Conservation (phyloP, 495 filamentous ascomycete species). For the Podospora tetraspora region DNA sequence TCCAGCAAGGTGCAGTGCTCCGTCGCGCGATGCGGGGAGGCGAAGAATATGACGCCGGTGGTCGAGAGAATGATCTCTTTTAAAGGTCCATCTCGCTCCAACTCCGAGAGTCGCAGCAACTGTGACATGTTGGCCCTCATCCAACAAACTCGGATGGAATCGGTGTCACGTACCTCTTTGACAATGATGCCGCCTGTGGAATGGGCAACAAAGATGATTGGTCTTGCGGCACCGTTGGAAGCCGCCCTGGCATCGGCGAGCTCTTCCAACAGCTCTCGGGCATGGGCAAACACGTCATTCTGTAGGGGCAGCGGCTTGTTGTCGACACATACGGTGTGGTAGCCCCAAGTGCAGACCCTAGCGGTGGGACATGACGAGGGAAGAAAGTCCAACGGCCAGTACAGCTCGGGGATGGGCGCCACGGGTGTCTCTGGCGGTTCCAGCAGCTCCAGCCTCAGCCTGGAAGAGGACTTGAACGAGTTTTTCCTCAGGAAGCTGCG, state of each 20-base stretch:
- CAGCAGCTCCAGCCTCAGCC: slow-evolving; percentile 15
- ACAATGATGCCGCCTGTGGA: slow-evolving; percentile 36
- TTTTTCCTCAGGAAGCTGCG: slow-evolving; percentile 15
- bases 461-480: slow-evolving; percentile 25
- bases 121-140: slow-evolving; percentile 14
- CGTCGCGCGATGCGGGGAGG: slow-evolving; percentile 30
- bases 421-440: background rate
- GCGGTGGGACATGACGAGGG: slow-evolving; percentile 31
- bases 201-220: slow-evolving; percentile 34
- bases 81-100: slow-evolving; percentile 24
- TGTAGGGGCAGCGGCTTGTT: slow-evolving; percentile 28
- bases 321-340: slow-evolving; percentile 27
- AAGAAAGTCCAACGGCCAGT: slow-evolving; percentile 36
- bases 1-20: slow-evolving; percentile 26
- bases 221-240: slow-evolving; percentile 14
- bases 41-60: slow-evolving; percentile 31
- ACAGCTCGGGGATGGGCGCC: slow-evolving; percentile 17
- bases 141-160: background rate
- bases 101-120: slow-evolving; percentile 30
- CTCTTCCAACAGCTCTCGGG: slow-evolving; percentile 27
- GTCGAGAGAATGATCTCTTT: slow-evolving; percentile 31
- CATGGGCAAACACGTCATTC: slow-evolving; percentile 32
- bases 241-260: slow-evolving; percentile 19
- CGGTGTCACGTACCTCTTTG: slow-evolving; percentile 29
- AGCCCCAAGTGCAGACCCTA: slow-evolving; percentile 36